Conservation (phyloP, 2,329 filamentous ascomycete species). For the Chaetomiaceae sp. region DNA sequence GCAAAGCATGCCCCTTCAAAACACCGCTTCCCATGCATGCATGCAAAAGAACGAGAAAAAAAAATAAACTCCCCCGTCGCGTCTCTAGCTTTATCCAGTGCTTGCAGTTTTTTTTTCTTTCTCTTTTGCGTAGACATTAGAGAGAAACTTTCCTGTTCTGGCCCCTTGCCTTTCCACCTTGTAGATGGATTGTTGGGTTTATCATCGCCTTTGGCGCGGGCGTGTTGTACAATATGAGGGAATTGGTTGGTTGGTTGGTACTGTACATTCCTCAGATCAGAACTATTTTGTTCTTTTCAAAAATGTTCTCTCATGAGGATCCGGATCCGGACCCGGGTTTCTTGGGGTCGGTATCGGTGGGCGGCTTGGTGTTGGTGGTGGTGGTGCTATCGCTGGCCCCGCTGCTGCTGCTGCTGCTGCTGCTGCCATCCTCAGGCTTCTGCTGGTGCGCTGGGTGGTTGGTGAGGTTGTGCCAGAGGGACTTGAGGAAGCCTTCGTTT, state of each 20-base stretch:
- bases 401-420: not conserved
- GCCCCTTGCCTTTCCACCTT: too few species aligned
- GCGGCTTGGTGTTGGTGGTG: too few species aligned
- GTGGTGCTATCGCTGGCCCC: conserved; percentile 25
- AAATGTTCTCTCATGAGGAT: not conserved
- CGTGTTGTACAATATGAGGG: too few species aligned
- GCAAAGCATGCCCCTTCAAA: not conserved
- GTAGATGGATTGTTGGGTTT: too few species aligned
- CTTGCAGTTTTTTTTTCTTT: not conserved
- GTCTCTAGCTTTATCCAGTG: not conserved
- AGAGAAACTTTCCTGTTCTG: too few species aligned
- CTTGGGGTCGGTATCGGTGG: too few species aligned
- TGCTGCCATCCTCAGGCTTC: conserved; percentile 18
- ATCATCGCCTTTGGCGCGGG: too few species aligned
- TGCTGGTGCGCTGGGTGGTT: conserved; percentile 60
- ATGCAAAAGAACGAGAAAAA: not conserved
- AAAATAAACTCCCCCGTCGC: not conserved
- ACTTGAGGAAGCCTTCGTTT: conserved; percentile 87
- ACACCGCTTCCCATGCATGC: too few species aligned
- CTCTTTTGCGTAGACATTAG: not conserved
- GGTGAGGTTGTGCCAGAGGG: conserved; percentile 88
- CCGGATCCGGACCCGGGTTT: conserved; percentile 24
- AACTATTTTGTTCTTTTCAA: too few species aligned
- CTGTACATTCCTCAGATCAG: too few species aligned
- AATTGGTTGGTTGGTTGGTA: too few species aligned